These are phyloP conservation scores for Trametes elegans DNA, from an alignment of 768 basidiomycete species.

Conservation along the genomic window DNA sequence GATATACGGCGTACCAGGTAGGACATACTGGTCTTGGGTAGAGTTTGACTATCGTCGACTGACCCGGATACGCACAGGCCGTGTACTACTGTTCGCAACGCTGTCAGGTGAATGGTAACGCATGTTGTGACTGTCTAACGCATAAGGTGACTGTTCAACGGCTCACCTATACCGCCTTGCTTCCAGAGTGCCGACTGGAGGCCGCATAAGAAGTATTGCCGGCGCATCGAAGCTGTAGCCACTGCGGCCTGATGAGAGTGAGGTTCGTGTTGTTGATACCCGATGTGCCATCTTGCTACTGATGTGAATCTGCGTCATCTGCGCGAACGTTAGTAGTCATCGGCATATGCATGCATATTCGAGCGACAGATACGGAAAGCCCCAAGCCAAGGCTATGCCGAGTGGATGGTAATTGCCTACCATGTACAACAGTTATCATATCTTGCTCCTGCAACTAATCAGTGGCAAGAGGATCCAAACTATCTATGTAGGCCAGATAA, in stretches of 20 bases:
- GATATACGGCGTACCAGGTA: constrained; percentile 11
- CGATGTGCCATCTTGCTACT: not conserved
- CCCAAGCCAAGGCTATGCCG: too few relatives aligned
- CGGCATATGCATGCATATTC: too few relatives aligned
- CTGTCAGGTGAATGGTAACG: constrained; percentile 5
- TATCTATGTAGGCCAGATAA: too few relatives aligned
- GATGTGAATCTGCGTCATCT: too few relatives aligned
- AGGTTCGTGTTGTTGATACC: not conserved
- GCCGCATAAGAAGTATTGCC: constrained; percentile 33
- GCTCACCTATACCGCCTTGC: too few relatives aligned
- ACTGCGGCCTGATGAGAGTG: not conserved
- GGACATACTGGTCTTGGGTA: not conserved
- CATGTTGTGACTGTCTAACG: too few relatives aligned
- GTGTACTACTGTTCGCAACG: constrained; percentile 8
- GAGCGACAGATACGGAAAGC: too few relatives aligned
- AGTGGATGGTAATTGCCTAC: too few relatives aligned
- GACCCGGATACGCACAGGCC: not conserved
- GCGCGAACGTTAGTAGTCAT: too few relatives aligned
- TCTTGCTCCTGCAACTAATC: too few relatives aligned
- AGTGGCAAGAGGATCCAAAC: too few relatives aligned
- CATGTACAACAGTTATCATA: too few relatives aligned
- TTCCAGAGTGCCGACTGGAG: constrained; percentile 30
- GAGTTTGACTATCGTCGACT: not conserved
- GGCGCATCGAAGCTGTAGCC: not conserved
- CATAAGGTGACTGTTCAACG: not conserved